Percentiles rank a stretch among this genome's conserved stretches.
Conservation (phyloP, 2,329 filamentous ascomycete species). For the Botrytis elliptica region DNA sequence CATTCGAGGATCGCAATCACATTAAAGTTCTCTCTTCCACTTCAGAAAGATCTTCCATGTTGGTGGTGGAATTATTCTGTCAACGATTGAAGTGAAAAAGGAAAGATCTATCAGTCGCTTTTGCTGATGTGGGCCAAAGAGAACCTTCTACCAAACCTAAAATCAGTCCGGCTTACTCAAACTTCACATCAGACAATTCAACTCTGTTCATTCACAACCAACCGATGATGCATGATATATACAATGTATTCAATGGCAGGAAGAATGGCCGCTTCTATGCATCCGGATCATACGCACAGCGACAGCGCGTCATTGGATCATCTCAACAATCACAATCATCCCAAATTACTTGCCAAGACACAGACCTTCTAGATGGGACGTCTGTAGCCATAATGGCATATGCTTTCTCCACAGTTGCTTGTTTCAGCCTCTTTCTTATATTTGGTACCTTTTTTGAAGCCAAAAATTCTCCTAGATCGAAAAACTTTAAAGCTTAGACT, state of each 20-base stretch:
- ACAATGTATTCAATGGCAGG: not conserved
- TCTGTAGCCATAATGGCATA: not conserved
- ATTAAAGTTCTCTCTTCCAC: not conserved
- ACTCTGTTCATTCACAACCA: not conserved
- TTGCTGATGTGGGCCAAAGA: not conserved
- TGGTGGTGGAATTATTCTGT: not conserved
- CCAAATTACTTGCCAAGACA: not conserved
- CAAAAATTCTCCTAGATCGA: not conserved
- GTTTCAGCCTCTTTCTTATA: not conserved
- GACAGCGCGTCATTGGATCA: not conserved
- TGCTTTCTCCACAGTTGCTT: not conserved
- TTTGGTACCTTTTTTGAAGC: not conserved
- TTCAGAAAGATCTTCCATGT: not conserved
- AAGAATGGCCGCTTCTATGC: not conserved
- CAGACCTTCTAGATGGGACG: not conserved
- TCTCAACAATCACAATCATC: not conserved
- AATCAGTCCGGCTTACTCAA: not conserved
- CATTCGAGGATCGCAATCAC: not conserved
- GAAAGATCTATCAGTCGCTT: not conserved
- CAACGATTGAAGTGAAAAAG: not conserved
- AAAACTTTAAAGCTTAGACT: not conserved
- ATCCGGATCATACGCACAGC: not conserved
- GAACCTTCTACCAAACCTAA: not conserved
- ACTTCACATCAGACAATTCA: not conserved
- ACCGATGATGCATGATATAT: not conserved